Evolutionary conservation across 768 basidiomycete genomes (phyloP).

Genomic region (Mycena alexandri): DNA sequence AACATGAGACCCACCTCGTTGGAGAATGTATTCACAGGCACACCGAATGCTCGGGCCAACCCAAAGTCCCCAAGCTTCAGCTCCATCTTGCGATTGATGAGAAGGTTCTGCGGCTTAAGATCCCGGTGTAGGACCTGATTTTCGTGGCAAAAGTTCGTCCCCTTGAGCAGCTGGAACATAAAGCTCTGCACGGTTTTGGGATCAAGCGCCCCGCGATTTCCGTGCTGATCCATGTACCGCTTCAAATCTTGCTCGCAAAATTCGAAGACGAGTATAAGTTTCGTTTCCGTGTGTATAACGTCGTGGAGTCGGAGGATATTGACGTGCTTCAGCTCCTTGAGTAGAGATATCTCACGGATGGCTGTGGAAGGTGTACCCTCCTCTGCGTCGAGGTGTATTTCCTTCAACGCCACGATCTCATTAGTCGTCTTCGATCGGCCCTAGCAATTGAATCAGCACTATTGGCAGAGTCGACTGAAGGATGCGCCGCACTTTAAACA

Average conservation of each 20-base stretch:
- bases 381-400: slow-evolving; percentile 99
- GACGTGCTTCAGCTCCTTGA: slow-evolving; percentile 99
- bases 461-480: neutral
- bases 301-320: slow-evolving; percentile 99
- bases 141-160: slow-evolving; percentile 98
- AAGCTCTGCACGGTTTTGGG: slow-evolving; percentile 93
- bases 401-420: slow-evolving; percentile 97
- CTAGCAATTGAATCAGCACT: slow-evolving; percentile 51
- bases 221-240: slow-evolving; percentile 98
- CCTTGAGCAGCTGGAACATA: slow-evolving; percentile 97
- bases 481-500: slow-evolving; percentile 82
- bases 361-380: slow-evolving; percentile 99
- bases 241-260: slow-evolving; percentile 99
- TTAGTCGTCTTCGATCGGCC: slow-evolving; percentile 96
- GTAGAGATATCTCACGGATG: slow-evolving; percentile 98
- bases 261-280: slow-evolving; percentile 98
- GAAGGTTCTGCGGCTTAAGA: slow-evolving; percentile 97
- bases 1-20: slow-evolving; percentile 73
- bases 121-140: slow-evolving; percentile 96
- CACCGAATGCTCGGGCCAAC: slow-evolving; percentile 96
- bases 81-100: slow-evolving; percentile 97
- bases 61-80: slow-evolving; percentile 98
- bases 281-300: slow-evolving; percentile 98
- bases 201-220: slow-evolving; percentile 94
- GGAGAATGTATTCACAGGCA: slow-evolving; percentile 99